These are phyloP conservation scores for Leccinum incarnatum DNA, from an alignment of 768 basidiomycete species.

Conservation along the genomic window DNA sequence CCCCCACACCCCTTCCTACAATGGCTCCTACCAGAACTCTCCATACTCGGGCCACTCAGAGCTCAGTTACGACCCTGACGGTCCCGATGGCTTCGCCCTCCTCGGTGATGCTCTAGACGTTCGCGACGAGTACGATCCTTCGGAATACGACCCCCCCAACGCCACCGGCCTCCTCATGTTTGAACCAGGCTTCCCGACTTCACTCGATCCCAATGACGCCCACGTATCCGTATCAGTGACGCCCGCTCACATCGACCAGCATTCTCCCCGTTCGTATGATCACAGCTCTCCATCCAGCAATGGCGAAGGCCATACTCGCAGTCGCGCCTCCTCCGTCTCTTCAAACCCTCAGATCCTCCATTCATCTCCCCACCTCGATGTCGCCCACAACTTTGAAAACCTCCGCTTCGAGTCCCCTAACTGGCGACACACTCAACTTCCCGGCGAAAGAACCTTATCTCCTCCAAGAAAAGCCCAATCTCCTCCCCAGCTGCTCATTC, in stretches of 20 bases:
- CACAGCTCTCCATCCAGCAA: conserved; percentile 65
- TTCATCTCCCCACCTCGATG: conserved; percentile 55
- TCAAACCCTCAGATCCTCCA: conserved; percentile 47
- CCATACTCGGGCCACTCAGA: conserved; percentile 70
- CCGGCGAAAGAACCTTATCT: conserved; percentile 39
- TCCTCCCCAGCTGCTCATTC: conserved; percentile 58
- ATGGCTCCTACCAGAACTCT: conserved; percentile 67
- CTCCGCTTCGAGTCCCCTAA: conserved; percentile 64
- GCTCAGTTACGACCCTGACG: conserved; percentile 51
- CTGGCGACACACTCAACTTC: conserved; percentile 50
- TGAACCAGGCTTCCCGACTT: conserved; percentile 45
- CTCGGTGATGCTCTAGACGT: conserved; percentile 45
- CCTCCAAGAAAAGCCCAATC: conserved; percentile 56
- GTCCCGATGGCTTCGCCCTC: conserved; percentile 46
- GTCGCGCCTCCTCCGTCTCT: conserved; percentile 66
- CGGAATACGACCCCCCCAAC: conserved; percentile 65
- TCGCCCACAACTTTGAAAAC: conserved; percentile 56
- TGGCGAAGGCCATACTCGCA: conserved; percentile 48
- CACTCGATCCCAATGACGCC: conserved; percentile 27
- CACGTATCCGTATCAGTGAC: conserved; percentile 41
- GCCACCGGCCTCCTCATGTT: conserved; percentile 55
- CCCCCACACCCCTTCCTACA: conserved; percentile 55
- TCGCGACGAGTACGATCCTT: conserved; percentile 64
- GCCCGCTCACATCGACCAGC: conserved; percentile 34
- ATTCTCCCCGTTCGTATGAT: conserved; percentile 49